Conservation (phyloP, 164 flowering plant species). For the Magnolia officinalis region DNA sequence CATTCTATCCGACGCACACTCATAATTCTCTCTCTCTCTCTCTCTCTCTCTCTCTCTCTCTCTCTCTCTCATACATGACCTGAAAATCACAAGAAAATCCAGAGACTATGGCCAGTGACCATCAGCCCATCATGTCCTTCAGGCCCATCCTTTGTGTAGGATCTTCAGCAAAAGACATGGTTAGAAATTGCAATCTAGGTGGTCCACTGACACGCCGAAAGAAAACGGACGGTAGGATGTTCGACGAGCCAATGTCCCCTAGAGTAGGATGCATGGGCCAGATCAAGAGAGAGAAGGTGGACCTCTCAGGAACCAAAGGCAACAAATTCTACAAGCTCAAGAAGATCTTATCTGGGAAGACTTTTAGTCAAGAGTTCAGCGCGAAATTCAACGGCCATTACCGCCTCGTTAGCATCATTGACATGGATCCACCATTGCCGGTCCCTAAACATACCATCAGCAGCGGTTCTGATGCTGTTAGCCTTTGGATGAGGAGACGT, state of each 20-base stretch:
- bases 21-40: not conserved
- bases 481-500: slow-evolving; percentile 3
- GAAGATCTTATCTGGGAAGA: slow-evolving; percentile 3
- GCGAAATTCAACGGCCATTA: not conserved
- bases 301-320: not conserved
- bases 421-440: slow-evolving; percentile 3
- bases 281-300: not conserved
- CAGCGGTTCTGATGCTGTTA: not conserved
- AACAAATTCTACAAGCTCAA: not conserved
- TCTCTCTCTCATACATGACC: not conserved
- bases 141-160: slow-evolving; percentile 1
- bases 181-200: not conserved
- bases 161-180: not conserved
- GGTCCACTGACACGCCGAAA: not conserved
- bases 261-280: slow-evolving; percentile 1
- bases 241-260: not conserved
- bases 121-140: not conserved
- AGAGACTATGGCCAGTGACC: not conserved
- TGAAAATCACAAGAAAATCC: not conserved
- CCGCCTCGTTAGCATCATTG: not conserved
- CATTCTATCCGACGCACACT: not conserved
- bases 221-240: not conserved
- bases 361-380: not conserved
- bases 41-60: slow-evolving; percentile 1
- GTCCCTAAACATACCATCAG: not conserved